These are phyloP conservation scores for Leishmania amazonensis DNA, from an alignment of 208 protist species.

Conservation along the genomic window DNA sequence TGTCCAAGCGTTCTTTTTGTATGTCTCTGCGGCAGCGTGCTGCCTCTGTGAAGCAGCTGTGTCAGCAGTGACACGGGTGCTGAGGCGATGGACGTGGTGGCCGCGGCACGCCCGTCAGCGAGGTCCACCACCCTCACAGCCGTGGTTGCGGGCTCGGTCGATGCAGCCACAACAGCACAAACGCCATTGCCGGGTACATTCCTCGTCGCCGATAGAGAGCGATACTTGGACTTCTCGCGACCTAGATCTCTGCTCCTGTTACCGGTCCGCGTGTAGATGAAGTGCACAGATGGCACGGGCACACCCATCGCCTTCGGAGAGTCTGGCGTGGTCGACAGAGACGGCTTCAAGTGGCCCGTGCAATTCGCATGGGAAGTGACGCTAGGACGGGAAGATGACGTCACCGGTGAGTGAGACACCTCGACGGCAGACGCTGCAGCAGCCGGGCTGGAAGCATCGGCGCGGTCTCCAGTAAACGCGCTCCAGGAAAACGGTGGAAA, in stretches of 20 bases:
- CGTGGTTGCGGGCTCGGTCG: not conserved
- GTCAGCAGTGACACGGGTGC: not conserved
- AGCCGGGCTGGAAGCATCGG: not conserved
- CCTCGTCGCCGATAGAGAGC: not conserved
- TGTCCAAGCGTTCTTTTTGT: not conserved
- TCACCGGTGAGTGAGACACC: not conserved
- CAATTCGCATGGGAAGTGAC: not conserved
- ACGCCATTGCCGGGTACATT: not conserved
- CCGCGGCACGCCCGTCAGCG: not conserved
- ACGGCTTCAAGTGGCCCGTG: not conserved
- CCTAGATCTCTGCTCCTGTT: constrained; percentile 8
- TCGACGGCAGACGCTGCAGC: not conserved
- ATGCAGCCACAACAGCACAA: not conserved
- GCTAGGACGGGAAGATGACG: not conserved
- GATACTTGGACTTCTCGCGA: not conserved
- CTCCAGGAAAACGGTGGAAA: not conserved
- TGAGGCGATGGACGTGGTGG: not conserved
- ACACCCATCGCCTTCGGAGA: not conserved
- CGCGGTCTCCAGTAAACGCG: not conserved
- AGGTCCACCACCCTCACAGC: not conserved
- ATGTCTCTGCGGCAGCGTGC: not conserved
- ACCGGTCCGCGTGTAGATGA: constrained; percentile 21
- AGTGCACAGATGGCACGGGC: constrained; percentile 1
- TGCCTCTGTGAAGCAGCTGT: not conserved
- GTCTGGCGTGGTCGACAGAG: not conserved